Evolutionary conservation across 2,329 filamentous ascomycete genomes (phyloP), one percentile per base, ranked within the genome.

Genomic region (Cordyceps militaris): DNA sequence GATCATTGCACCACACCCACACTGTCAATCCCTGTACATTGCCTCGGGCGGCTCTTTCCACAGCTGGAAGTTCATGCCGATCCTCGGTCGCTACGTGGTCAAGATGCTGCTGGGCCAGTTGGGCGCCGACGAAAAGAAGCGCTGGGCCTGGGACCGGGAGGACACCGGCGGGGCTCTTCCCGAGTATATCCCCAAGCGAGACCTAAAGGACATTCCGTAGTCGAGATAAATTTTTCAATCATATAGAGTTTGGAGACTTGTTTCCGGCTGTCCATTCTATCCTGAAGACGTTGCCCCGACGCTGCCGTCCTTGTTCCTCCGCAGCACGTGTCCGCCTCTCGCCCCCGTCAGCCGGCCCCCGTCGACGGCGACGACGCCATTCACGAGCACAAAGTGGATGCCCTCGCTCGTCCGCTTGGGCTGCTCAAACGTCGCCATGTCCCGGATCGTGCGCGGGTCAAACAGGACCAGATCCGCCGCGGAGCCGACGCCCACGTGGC

Each of bases 401-500:
- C 64, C 64, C 32, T 57, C 49, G 24, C 63, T 62, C 9, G 60
- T 58, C 4, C 61, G 26, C 46, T 63, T 65, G 4, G 64, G 62
- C 36, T 64, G 42, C 23, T 65, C 63, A 50, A 61, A 64, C 0
- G 64, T 64, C 3, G 64, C 63, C 62, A 63, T 63, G 14, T 65
- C 64, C 34, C 50, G 24, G 24, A 65, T 48, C 13, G 59, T 47
- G 8, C 58, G 59, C 14, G 64, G 60, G n/a, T 65, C 58, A 23
- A 65, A 65, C 3, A 65, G 44, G 1, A 65, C 63, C 21, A 65
- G 43, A 16, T 65, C 64, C 14, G 64, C 64, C 19, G 64, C 64
- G 9, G 64, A 64, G 5, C 63, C 64, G 32, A 63, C 61, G 1
- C 61, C 60, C 21, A 65, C n/a, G 3, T 63, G 56, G 3, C 64